phyloP scores from a whole-genome alignment of 352 stramenopile species.

The Bremia lactucae region DNA sequence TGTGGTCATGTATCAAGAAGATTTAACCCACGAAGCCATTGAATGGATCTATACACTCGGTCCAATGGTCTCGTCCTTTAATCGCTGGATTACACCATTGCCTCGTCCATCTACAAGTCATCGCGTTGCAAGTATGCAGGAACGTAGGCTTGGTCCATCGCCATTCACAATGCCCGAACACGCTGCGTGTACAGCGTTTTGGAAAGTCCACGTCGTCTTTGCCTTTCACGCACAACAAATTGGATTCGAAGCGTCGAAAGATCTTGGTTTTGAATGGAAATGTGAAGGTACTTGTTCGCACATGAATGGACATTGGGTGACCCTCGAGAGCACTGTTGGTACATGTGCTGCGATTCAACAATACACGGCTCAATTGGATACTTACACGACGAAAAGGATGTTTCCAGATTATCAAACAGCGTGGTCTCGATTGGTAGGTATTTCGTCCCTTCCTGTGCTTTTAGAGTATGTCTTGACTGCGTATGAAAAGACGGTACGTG shows the following conservation, averaged over 20 bases:
- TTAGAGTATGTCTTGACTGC: conserved; percentile 55
- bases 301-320: conserved; percentile 49
- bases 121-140: conserved; percentile 45
- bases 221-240: conserved; percentile 55
- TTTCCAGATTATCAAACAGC: conserved; percentile 28
- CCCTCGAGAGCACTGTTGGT: conserved; percentile 40
- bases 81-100: conserved; percentile 27
- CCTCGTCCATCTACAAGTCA: too few relatives aligned
- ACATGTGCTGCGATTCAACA: conserved; percentile 67
- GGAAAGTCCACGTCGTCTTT: conserved; percentile 63
- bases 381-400: conserved; percentile 38
- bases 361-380: conserved; percentile 49
- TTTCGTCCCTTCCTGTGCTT: conserved; percentile 40
- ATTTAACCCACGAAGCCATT: conserved; percentile 40
- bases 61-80: conserved; percentile 49
- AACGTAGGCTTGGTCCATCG: conserved; percentile 30
- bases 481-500: conserved; percentile 24
- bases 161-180: conserved; percentile 31
- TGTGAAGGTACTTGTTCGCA: conserved; percentile 38
- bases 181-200: conserved; percentile 28
- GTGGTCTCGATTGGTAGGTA: conserved; percentile 48
- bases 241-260: conserved; percentile 43
- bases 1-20: conserved; percentile 75
- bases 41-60: conserved; percentile 51
- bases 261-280: conserved; percentile 62